phyloP scores from a whole-genome alignment of 768 basidiomycete genomes.

The Pisolithus orientalis region DNA sequence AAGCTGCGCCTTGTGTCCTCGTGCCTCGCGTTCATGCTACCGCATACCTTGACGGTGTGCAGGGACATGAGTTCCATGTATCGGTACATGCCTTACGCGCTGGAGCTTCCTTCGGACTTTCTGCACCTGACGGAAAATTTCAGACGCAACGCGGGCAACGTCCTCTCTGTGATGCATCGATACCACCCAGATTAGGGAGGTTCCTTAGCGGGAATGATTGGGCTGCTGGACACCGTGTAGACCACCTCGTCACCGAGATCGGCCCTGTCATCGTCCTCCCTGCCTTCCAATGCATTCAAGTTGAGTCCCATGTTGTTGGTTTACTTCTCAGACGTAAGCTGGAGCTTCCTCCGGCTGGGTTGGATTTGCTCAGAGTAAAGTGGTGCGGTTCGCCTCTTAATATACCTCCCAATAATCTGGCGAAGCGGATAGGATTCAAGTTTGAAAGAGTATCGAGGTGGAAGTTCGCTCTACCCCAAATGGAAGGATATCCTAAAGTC shows the following conservation, averaged over 20 bases:
- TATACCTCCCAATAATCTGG: slow-evolving; percentile 29
- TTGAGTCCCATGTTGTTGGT: slow-evolving; percentile 33
- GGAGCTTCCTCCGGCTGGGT: slow-evolving; percentile 22
- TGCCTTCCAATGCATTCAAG: slow-evolving; percentile 36
- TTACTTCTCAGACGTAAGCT: slow-evolving; percentile 30
- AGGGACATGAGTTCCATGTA: slow-evolving; percentile 16
- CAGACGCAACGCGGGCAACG: slow-evolving; percentile 1
- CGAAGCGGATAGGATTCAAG: slow-evolving; percentile 41
- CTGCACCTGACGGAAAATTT: slow-evolving; percentile 8
- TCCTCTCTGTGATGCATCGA: slow-evolving; percentile 37
- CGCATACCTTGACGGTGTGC: slow-evolving; percentile 12
- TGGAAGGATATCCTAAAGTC: slow-evolving; percentile 18
- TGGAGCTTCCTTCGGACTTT: slow-evolving; percentile 9
- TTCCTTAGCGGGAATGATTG: slow-evolving; percentile 33
- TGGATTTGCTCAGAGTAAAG: slow-evolving; percentile 41
- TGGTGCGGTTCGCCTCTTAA: slow-evolving; percentile 38
- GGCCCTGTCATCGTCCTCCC: slow-evolving; percentile 29
- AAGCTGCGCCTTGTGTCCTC: slow-evolving; percentile 16
- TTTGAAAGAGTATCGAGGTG: slow-evolving; percentile 37
- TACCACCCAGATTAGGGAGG: slow-evolving; percentile 27
- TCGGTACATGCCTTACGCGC: slow-evolving; percentile 2
- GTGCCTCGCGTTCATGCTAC: slow-evolving; percentile 15
- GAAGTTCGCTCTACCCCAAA: slow-evolving; percentile 28
- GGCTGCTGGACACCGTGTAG: slow-evolving; percentile 18
- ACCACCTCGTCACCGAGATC: slow-evolving; percentile 25